Conservation (phyloP, 2,329 filamentous ascomycete genomes). For the Fusarium sambucinum region DNA sequence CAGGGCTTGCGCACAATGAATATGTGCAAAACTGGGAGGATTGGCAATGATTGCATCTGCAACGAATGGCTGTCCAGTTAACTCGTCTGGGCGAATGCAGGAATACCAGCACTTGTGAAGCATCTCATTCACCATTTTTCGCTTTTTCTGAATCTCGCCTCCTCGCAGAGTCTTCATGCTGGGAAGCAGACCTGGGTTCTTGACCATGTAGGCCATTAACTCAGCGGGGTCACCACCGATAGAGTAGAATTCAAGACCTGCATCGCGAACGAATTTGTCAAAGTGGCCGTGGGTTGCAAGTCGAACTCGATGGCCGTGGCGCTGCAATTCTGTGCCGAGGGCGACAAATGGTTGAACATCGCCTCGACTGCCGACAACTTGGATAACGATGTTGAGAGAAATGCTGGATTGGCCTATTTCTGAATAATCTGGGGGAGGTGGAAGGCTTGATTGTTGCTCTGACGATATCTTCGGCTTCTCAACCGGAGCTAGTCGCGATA, state of each 20-base stretch:
- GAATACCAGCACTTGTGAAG: slow-evolving; percentile 3
- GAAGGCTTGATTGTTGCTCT: not conserved
- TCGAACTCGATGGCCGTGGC: slow-evolving; percentile 31
- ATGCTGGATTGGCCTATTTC: not conserved
- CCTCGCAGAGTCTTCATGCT: not conserved
- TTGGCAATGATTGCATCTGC: slow-evolving; percentile 65
- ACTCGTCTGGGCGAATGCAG: not conserved
- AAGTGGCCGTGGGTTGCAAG: slow-evolving; percentile 32
- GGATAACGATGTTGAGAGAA: slow-evolving; percentile 30
- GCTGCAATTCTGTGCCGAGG: slow-evolving; percentile 11
- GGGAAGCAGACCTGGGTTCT: slow-evolving; percentile 1
- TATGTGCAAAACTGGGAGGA: slow-evolving; percentile 61
- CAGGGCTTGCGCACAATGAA: slow-evolving; percentile 61
- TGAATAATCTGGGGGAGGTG: not conserved
- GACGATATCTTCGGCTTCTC: not conserved
- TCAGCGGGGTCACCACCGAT: slow-evolving; percentile 29
- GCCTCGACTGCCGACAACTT: slow-evolving; percentile 30
- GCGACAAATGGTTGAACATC: slow-evolving; percentile 35
- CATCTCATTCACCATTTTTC: slow-evolving; percentile 5
- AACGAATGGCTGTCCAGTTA: not conserved
- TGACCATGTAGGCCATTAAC: slow-evolving; percentile 12
- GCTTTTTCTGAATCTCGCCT: not conserved
- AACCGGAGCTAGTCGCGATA: not conserved
- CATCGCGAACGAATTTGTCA: not conserved
- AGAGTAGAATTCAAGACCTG: slow-evolving; percentile 19